Conservation (phyloP, 2,329 filamentous ascomycete genomes). For the Hymenoscyphus albidus region DNA sequence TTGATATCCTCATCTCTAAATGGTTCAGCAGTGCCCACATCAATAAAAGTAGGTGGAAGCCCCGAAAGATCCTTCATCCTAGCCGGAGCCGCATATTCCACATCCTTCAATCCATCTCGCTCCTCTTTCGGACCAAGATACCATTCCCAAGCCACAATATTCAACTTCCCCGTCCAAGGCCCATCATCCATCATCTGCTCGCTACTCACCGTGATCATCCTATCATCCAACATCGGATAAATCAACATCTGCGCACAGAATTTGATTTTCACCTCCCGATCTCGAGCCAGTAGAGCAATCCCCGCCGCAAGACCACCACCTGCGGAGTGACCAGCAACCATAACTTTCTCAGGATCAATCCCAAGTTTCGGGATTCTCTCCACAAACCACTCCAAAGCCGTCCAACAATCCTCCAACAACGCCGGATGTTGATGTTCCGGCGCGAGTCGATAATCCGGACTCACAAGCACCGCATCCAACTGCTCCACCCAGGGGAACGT, state of each 20-base stretch:
- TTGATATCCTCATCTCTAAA: slow-evolving; percentile 37
- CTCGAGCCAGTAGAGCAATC: slow-evolving; percentile 46
- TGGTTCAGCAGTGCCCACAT: slow-evolving; percentile 35
- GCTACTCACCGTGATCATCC: slow-evolving; percentile 31
- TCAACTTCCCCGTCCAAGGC: slow-evolving; percentile 33
- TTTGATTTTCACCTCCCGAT: slow-evolving; percentile 34
- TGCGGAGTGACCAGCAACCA: slow-evolving; percentile 53
- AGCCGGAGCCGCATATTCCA: slow-evolving; percentile 35
- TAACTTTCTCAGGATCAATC: slow-evolving; percentile 45
- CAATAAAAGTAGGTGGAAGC: slow-evolving; percentile 36
- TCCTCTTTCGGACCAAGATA: slow-evolving; percentile 32
- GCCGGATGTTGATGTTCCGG: slow-evolving; percentile 17
- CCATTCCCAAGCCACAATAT: slow-evolving; percentile 35
- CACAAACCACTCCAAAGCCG: slow-evolving; percentile 45
- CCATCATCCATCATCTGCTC: slow-evolving; percentile 34
- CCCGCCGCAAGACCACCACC: slow-evolving; percentile 55
- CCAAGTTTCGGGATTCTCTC: slow-evolving; percentile 36
- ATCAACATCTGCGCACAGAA: slow-evolving; percentile 39
- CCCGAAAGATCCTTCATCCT: slow-evolving; percentile 32
- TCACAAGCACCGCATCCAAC: slow-evolving; percentile 45
- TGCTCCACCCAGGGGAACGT: slow-evolving; percentile 46
- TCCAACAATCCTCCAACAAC: slow-evolving; percentile 39
- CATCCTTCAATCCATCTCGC: slow-evolving; percentile 25
- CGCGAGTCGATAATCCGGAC: slow-evolving; percentile 18
- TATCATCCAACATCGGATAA: slow-evolving; percentile 43